Conservation (phyloP, 1,284 basidiomycete genomes). For the Ceratobasidium sp. region DNA sequence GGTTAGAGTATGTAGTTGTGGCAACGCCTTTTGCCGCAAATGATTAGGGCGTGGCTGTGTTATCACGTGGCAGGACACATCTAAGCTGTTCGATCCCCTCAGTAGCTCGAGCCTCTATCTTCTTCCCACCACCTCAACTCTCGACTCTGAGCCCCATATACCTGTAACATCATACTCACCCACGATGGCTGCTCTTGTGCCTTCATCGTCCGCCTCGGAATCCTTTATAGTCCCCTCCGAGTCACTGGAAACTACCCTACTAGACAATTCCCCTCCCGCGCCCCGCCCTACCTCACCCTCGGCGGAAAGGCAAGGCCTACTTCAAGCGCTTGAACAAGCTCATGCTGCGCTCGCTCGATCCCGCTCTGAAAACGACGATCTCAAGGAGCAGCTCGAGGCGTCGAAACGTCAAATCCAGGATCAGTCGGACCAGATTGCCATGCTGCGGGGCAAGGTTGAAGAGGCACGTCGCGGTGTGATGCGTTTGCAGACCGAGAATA, state of each 20-base stretch:
- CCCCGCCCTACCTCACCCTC: neutral
- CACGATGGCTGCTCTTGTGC: neutral
- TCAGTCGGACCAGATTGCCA: conserved; percentile 57
- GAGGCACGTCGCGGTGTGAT: conserved; percentile 88
- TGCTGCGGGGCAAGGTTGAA: conserved; percentile 86
- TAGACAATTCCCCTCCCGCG: neutral
- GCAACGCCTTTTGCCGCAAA: neutral
- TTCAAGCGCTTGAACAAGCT: conserved; percentile 21
- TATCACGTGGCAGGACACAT: conserved; percentile 33
- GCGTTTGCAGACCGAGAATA: conserved; percentile 84
- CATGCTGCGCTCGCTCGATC: conserved; percentile 9
- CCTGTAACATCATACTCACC: neutral
- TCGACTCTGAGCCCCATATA: neutral
- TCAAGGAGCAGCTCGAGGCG: conserved; percentile 28
- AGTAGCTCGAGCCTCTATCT: neutral
- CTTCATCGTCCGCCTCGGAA: conserved; percentile 9
- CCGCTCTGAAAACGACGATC: conserved; percentile 25
- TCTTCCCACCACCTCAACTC: conserved; percentile 1
- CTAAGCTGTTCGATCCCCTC: conserved; percentile 2
- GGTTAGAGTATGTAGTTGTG: neutral
- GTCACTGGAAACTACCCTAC: neutral
- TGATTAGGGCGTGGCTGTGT: conserved; percentile 25
- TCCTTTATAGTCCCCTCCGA: conserved; percentile 34
- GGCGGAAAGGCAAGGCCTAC: conserved; percentile 9
- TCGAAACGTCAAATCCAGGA: conserved; percentile 21